Evolutionary conservation across 192 early-diverging fungal species (phyloP).

Genomic region (Coemansia sp.): DNA sequence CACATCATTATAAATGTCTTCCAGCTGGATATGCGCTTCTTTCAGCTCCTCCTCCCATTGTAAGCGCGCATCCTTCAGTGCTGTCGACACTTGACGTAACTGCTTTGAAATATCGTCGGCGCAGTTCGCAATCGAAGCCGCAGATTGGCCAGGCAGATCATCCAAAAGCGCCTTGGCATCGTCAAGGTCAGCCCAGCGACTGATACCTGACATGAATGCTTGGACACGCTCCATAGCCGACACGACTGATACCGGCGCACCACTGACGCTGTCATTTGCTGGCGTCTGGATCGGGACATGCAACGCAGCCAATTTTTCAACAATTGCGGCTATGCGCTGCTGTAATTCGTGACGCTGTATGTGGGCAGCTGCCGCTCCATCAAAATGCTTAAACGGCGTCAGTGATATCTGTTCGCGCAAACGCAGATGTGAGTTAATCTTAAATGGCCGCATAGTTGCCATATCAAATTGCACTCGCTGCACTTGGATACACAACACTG

Average conservation of each 20-base stretch:
- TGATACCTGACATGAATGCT: conserved; percentile 26
- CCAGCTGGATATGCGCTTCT: conserved; percentile 3
- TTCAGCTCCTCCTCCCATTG: conserved; percentile 19
- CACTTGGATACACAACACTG: conserved; percentile 69
- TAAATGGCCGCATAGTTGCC: conserved; percentile 58
- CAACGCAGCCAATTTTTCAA: conserved; percentile 8
- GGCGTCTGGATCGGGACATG: conserved; percentile 16
- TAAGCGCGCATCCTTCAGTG: conserved; percentile 10
- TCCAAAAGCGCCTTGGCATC: conserved; percentile 14
- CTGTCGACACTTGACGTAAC: conserved; percentile 2
- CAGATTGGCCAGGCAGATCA: conserved; percentile 14
- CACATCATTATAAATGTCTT: conserved; percentile 24
- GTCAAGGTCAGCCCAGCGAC: conserved; percentile 24
- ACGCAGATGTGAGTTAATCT: conserved; percentile 66
- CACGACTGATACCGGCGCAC: conserved; percentile 19
- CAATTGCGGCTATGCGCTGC: conserved; percentile 2
- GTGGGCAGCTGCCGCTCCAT: neutral
- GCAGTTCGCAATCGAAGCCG: neutral
- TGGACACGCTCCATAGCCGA: conserved; percentile 30
- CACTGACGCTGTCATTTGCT: neutral
- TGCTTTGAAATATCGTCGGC: conserved; percentile 10
- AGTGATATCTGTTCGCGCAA: conserved; percentile 64
- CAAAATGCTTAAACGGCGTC: conserved; percentile 55
- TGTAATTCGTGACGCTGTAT: conserved; percentile 7
- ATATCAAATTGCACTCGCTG: conserved; percentile 71